Conservation (phyloP, 2,329 filamentous ascomycete genomes). For the Ophiostoma himal-ulmi region DNA sequence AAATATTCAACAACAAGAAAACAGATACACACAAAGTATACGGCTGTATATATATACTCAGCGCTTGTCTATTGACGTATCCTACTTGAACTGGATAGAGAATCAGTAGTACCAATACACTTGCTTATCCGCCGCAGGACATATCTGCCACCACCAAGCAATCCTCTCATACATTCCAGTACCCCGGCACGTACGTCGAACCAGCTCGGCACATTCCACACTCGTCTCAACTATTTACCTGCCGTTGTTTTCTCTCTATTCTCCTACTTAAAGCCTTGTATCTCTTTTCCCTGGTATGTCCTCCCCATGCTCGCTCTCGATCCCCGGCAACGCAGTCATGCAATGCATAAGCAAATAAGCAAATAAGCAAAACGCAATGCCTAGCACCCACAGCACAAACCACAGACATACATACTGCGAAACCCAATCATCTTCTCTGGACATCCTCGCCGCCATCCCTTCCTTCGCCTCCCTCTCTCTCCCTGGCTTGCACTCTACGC, state of each 20-base stretch:
- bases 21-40: background rate
- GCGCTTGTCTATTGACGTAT: background rate
- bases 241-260: background rate
- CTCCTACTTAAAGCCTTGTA: background rate
- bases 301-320: background rate
- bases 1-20: background rate
- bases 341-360: conserved; percentile 9
- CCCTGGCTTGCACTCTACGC: conserved; percentile 1
- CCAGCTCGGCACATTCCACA: conserved; percentile 19
- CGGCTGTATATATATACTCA: background rate
- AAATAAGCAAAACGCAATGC: background rate
- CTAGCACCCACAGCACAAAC: background rate
- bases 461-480: conserved; percentile 4
- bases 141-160: conserved; percentile 14
- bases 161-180: conserved; percentile 20
- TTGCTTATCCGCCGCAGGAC: background rate
- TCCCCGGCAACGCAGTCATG: conserved; percentile 18
- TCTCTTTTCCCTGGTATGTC: conserved; percentile 16
- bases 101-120: background rate
- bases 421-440: conserved; percentile 9
- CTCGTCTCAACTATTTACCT: background rate
- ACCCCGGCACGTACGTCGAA: background rate
- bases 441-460: conserved; percentile 3
- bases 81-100: background rate
- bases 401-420: background rate